A percentile compares a stretch with the other conserved stretches of the same genome.
Evolutionary conservation across 2,329 filamentous ascomycete genomes (phyloP).

Genomic region (Colletotrichum horii): DNA sequence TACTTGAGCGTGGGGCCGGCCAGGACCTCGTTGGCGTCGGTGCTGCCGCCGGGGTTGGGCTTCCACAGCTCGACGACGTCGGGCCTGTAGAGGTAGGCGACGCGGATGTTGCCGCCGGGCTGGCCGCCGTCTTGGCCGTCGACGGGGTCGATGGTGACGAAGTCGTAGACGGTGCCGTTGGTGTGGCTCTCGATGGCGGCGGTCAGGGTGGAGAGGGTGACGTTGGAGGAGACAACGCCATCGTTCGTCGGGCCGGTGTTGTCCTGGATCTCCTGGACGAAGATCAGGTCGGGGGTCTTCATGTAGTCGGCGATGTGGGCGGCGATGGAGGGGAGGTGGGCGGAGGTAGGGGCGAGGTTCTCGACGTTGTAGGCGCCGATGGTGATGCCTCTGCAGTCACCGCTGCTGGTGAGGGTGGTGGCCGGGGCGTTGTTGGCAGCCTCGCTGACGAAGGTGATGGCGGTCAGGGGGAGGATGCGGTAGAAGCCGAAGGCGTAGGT

Average conservation of each 20-base stretch:
- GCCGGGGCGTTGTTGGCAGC: constrained; percentile 52
- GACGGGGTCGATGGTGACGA: constrained; percentile 62
- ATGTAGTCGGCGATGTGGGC: constrained; percentile 69
- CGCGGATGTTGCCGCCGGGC: constrained; percentile 75
- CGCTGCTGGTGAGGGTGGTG: constrained; percentile 57
- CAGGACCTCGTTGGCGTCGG: constrained; percentile 63
- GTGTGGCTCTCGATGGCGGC: constrained; percentile 54
- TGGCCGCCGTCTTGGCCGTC: constrained; percentile 69
- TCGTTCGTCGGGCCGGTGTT: constrained; percentile 66
- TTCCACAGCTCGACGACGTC: constrained; percentile 63
- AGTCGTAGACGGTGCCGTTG: constrained; percentile 58
- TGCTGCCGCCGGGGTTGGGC: constrained; percentile 58
- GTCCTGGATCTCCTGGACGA: constrained; percentile 76
- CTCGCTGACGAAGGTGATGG: constrained; percentile 52
- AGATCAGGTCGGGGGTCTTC: constrained; percentile 67
- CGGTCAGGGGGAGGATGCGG: constrained; percentile 68
- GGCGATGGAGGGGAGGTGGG: constrained; percentile 63
- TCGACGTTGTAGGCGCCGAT: constrained; percentile 74
- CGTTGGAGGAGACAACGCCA: constrained; percentile 59
- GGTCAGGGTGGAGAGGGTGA: constrained; percentile 62
- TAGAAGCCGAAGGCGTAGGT: constrained; percentile 73
- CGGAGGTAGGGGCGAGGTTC: constrained; percentile 64
- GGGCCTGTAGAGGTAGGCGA: constrained; percentile 72
- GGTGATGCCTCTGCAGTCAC: constrained; percentile 65
- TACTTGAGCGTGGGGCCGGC: constrained; percentile 63